Base-by-base conservation (phyloP, 805 yeast genomes). In the Wickerhamomyces queroliae region DNA sequence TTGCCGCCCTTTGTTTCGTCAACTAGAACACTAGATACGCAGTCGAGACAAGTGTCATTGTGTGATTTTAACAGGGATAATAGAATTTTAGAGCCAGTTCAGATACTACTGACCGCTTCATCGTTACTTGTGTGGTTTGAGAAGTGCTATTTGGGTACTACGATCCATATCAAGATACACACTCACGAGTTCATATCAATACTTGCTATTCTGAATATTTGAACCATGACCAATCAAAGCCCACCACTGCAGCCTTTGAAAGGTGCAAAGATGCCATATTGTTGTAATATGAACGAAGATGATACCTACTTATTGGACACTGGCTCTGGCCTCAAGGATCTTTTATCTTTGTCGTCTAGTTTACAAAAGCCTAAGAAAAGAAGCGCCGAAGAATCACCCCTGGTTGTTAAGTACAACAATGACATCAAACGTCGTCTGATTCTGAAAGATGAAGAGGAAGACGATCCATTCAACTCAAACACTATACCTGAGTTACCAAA, bases 241-340 rank as follows among this genome's bases (percentile, higher is more conserved):
- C 58, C 59, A 9, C 56, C 58, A 9, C 21, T 19, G 11, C 45
- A 37, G 34, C 59, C 59, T 9, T 45, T 55, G 2, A 9, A 36
- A 17, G 33, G 37, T 10, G 35, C 47, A 2, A 51, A 48, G 13
- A 42, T 40, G n/a, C 58, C 59, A 9, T 37, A 32, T 11, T 35
- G 54, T 16, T 54, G 53, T 42, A 38, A 37, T 13, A 27, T 52
- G 18, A 46, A 24, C 23, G 46, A 35, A 4, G 37, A 38, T 13
- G 57, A 49, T 35, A 32, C 37, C 23, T 35, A 33, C 23, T 43
- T 37, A 21, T 28, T 32, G 18, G 36, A 38, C 33, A 22, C 32
- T 35, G 30, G 28, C 17, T 16, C 36, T 11, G 31, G 24, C 7
- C 19, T 35, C n/a, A 30, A 30, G 20, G 39, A 35, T 5, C n/a